Conservation (phyloP, 179 eudicot genomes). For the Carnegiea gigantea region DNA sequence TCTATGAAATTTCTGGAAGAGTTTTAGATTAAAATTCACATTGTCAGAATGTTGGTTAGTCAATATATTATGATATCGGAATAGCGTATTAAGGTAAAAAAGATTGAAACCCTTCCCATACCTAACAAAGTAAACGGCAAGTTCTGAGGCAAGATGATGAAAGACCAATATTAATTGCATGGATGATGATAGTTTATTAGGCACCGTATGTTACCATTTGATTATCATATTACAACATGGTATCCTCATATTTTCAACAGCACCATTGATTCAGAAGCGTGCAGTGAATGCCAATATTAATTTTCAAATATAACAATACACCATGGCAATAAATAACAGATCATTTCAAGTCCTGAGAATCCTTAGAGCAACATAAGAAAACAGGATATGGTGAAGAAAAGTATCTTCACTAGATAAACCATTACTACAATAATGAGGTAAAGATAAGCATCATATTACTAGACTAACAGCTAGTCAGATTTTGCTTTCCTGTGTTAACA, state of each 20-base stretch:
- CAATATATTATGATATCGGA: background rate
- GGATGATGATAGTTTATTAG: no score
- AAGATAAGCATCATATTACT: constrained; percentile 7
- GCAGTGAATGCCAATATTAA: background rate
- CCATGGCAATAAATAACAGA: background rate
- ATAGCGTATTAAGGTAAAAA: background rate
- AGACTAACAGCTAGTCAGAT: background rate
- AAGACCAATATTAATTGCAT: background rate
- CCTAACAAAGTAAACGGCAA: background rate
- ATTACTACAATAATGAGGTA: background rate
- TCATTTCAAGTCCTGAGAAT: background rate
- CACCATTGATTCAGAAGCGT: background rate
- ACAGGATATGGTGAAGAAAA: background rate
- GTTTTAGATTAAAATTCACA: background rate
- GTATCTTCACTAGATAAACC: background rate
- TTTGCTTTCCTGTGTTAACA: background rate
- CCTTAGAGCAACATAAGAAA: background rate
- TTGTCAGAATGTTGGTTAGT: background rate
- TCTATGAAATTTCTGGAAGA: background rate
- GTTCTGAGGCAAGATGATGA: background rate
- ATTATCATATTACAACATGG: background rate
- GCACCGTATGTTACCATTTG: no score
- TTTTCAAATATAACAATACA: background rate
- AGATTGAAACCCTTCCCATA: background rate
- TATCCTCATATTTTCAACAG: background rate